Evolutionary conservation across 805 yeast genomes (phyloP).

Genomic region (Geotrichum ghanense): DNA sequence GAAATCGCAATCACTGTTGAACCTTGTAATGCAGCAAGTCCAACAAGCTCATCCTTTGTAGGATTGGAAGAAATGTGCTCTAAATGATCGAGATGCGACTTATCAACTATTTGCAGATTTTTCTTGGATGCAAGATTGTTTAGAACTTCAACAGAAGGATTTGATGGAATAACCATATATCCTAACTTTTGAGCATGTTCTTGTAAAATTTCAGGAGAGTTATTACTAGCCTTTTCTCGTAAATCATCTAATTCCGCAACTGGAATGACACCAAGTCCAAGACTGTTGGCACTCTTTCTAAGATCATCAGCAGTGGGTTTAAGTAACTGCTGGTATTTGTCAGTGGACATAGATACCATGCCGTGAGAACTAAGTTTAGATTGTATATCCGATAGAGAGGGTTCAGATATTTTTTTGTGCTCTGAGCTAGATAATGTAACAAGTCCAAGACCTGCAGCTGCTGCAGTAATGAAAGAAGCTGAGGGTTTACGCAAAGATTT

Average conservation of each 20-base stretch:
- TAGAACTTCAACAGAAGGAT: slow-evolving; percentile 10
- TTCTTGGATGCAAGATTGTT: slow-evolving; percentile 13
- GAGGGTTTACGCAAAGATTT: slow-evolving; percentile 18
- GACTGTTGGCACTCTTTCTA: slow-evolving; percentile 19
- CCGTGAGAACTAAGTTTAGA: not conserved
- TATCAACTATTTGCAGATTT: slow-evolving; percentile 17
- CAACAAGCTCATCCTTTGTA: slow-evolving; percentile 9
- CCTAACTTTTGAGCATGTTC: slow-evolving; percentile 14
- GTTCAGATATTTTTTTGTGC: slow-evolving; percentile 8
- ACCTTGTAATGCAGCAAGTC: slow-evolving; percentile 12
- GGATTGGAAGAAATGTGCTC: slow-evolving; percentile 11
- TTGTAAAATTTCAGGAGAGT: slow-evolving; percentile 4
- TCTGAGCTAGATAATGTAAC: slow-evolving; percentile 10
- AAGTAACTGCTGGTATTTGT: not conserved
- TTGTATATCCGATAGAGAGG: slow-evolving; percentile 7
- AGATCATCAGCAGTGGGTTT: slow-evolving; percentile 14
- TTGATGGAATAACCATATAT: slow-evolving; percentile 16
- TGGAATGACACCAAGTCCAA: slow-evolving; percentile 18
- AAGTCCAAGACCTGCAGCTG: slow-evolving; percentile 18
- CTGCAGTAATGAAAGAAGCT: slow-evolving; percentile 14
- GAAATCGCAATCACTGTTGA: slow-evolving; percentile 10
- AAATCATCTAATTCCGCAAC: slow-evolving; percentile 10
- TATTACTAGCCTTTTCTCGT: slow-evolving; percentile 1
- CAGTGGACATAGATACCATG: not conserved
- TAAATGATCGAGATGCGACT: slow-evolving; percentile 11